Evolutionary conservation across 202 grass and related monocot genomes (phyloP).

Genomic region (Digitaria exilis): DNA sequence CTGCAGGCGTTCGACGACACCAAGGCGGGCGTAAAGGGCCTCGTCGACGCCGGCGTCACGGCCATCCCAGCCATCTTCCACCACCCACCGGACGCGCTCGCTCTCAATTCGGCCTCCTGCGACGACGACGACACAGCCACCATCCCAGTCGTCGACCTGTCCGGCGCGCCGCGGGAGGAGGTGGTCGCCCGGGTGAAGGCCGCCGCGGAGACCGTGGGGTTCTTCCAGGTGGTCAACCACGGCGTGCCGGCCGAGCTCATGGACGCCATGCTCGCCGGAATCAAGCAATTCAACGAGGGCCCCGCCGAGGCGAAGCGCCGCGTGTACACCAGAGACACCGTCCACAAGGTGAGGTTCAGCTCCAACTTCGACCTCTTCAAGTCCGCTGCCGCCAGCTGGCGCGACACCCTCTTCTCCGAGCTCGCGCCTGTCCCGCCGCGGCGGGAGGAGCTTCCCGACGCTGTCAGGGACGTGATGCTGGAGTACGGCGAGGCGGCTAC

Average conservation of each 20-base stretch:
- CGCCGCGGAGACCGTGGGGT: neutral
- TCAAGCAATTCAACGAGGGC: slow-evolving; percentile 23
- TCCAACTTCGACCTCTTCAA: slow-evolving; percentile 36
- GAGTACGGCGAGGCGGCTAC: slow-evolving; percentile 11
- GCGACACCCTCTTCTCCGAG: slow-evolving; percentile 3
- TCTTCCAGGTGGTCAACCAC: slow-evolving; percentile 41
- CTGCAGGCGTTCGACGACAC: slow-evolving; percentile 35
- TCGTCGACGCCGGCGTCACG: slow-evolving; percentile 12
- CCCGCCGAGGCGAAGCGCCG: neutral
- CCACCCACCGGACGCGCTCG: neutral
- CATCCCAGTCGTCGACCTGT: slow-evolving; percentile 22
- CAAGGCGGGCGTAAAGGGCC: slow-evolving; percentile 32
- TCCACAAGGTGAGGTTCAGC: neutral
- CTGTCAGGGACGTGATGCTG: neutral
- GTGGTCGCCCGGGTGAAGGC: neutral
- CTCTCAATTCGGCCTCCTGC: neutral
- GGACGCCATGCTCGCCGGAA: neutral
- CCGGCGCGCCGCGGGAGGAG: neutral
- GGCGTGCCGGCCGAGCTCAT: neutral
- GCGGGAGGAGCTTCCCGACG: slow-evolving; percentile 1
- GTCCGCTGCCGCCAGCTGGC: slow-evolving; percentile 7
- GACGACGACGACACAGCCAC: neutral
- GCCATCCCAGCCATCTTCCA: slow-evolving; percentile 24
- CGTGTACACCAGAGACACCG: slow-evolving; percentile 2
- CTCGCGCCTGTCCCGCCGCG: neutral